These are phyloP conservation scores for Discostella pseudostelligera DNA, from an alignment of 108 stramenopile species.

Conservation along the genomic window DNA sequence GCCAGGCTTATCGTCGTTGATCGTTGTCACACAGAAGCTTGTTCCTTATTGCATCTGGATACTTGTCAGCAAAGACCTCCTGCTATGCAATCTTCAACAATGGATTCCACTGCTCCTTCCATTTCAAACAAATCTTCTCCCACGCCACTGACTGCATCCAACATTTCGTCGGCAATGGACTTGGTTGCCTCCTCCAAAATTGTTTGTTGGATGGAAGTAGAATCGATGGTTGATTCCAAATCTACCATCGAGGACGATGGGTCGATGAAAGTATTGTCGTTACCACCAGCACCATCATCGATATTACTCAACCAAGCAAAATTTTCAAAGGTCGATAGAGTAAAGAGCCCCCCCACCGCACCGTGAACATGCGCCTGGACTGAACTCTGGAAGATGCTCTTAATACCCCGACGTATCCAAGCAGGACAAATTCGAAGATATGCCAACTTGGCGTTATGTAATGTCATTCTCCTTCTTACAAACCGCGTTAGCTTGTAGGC, in stretches of 20 bases:
- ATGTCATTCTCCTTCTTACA: slow-evolving; percentile 24
- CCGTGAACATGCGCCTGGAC: slow-evolving; percentile 39
- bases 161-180: not conserved
- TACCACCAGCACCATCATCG: not conserved
- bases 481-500: slow-evolving; percentile 21
- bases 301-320: slow-evolving; percentile 6
- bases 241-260: not conserved
- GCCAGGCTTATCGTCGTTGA: too few relatives aligned
- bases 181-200: slow-evolving; percentile 13
- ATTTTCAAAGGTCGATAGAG: slow-evolving; percentile 13
- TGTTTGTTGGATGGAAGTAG: not conserved
- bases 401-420: slow-evolving; percentile 37
- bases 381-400: slow-evolving; percentile 26
- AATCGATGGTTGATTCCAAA: slow-evolving; percentile 3
- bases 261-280: not conserved
- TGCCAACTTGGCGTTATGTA: not conserved
- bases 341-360: slow-evolving; percentile 15
- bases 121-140: not conserved
- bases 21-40: too few relatives aligned
- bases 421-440: slow-evolving; percentile 21
- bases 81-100: not conserved
- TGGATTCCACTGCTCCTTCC: not conserved
- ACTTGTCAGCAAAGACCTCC: not conserved
- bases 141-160: not conserved
- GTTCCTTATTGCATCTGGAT: too few relatives aligned